A percentile compares a stretch with the other conserved stretches of the same genome.
Evolutionary conservation across 2,329 filamentous ascomycete genomes (phyloP).

Genomic region (Hymenoscyphus linearis): DNA sequence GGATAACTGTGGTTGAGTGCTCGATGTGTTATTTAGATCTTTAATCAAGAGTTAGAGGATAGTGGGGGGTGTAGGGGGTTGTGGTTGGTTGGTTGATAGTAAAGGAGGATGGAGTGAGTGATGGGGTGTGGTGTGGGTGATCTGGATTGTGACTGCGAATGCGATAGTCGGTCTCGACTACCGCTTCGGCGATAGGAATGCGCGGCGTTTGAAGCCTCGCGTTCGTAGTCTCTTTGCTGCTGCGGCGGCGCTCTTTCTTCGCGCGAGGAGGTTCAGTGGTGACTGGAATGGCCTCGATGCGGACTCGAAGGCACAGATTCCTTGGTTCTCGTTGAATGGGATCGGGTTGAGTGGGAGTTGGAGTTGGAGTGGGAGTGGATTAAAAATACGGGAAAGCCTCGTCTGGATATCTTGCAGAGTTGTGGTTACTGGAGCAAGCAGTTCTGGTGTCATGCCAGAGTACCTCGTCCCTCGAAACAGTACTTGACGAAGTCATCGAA

Average conservation of each 20-base stretch:
- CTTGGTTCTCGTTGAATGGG: slow-evolving; percentile 28
- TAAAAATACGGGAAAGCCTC: slow-evolving; percentile 66
- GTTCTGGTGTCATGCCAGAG: slow-evolving; percentile 86
- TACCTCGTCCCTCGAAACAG: too few species aligned
- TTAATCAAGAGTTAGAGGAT: too few species aligned
- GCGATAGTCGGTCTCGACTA: slow-evolving; percentile 27
- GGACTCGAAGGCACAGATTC: slow-evolving; percentile 19
- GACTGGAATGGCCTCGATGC: slow-evolving; percentile 23
- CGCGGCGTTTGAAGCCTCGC: slow-evolving; percentile 53
- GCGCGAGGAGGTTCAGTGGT: slow-evolving; percentile 36
- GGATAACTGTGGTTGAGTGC: too few species aligned
- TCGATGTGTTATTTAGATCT: too few species aligned
- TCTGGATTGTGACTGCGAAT: slow-evolving; percentile 26
- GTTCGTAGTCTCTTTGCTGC: slow-evolving; percentile 66
- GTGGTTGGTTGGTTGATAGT: too few species aligned
- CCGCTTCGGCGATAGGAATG: slow-evolving; percentile 27
- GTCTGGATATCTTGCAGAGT: slow-evolving; percentile 77
- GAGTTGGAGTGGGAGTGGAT: slow-evolving; percentile 35
- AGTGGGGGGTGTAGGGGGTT: too few species aligned
- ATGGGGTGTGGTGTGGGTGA: too few species aligned
- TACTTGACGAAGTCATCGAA: too few species aligned
- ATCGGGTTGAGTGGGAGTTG: slow-evolving; percentile 24
- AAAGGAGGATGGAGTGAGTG: too few species aligned
- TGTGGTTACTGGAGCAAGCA: slow-evolving; percentile 78
- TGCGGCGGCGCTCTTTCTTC: slow-evolving; percentile 32